These are phyloP conservation scores for Bauhinia variegata DNA, from an alignment of 306 rosid species.

Conservation along the genomic window DNA sequence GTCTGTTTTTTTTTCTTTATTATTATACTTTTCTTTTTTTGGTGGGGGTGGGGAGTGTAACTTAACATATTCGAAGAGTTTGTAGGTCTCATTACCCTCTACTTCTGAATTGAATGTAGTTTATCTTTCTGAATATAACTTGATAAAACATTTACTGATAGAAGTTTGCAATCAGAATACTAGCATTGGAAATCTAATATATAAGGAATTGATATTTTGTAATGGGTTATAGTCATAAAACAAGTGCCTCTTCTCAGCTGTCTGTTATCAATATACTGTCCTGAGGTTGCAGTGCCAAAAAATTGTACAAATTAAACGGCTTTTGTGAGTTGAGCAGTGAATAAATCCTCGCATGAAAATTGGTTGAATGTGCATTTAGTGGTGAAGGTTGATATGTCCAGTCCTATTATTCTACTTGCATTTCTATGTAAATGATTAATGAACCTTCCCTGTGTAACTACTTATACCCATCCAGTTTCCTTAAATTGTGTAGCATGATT, in stretches of 20 bases:
- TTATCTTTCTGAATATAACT: neutral
- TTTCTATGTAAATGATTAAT: neutral
- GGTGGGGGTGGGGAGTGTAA: neutral
- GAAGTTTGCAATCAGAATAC: neutral
- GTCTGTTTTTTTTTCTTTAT: neutral
- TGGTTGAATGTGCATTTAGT: neutral
- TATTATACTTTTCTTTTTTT: neutral
- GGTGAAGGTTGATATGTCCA: neutral
- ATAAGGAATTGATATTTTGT: neutral
- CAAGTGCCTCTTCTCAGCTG: neutral
- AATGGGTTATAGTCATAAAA: neutral
- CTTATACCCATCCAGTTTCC: slow-evolving; percentile 18
- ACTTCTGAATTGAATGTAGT: neutral
- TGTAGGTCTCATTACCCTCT: neutral
- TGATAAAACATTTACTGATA: neutral
- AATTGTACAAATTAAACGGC: neutral
- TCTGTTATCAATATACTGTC: neutral
- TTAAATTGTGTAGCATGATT: slow-evolving; percentile 29
- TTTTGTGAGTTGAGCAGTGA: neutral
- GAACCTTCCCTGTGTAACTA: neutral
- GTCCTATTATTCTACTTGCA: neutral
- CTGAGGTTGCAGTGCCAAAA: neutral
- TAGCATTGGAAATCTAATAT: neutral
- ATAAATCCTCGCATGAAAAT: neutral
- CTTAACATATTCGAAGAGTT: neutral